Base-by-base conservation (phyloP, 1,284 basidiomycete genomes). In the Dichomitus squalens region DNA sequence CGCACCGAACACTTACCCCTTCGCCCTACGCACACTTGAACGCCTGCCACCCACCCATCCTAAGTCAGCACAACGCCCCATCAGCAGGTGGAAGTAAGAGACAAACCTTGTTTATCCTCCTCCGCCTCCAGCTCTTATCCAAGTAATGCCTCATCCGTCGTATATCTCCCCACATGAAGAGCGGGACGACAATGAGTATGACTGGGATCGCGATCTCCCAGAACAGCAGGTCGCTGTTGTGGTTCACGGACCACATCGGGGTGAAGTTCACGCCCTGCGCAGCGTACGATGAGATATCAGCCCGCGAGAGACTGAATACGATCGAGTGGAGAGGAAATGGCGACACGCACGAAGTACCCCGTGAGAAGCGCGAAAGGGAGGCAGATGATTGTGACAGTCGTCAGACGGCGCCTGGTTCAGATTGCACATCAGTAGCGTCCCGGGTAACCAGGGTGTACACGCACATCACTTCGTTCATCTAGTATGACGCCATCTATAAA, bases 381-480 rank as follows among this genome's bases (percentile, higher is more conserved):
- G 74, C 86, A 90, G 63, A 88, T 83, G 65, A 90, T 85, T 1
- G 86, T 89, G 1, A 81, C 81, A 11, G 87, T 64, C 6, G 85
- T 86, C 41, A 87, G 71, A n/a, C 81, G 78, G 23, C 80, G 79
- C 78, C 77, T 79, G 51, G 4, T n/a, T n/a, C 23, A 20, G 44
- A 44, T 16, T 2, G 7, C 14, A 36, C n/a, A 29, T 52, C 12
- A 46, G 43, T 34, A 25, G 4, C 3, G n/a, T n/a, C n/a, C n/a
- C n/a, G n/a, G n/a, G n/a, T n/a, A 29, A 11, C 11, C 11, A n/a
- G n/a, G 21, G 7, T 18, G 7, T n/a, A 20, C 18, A 71, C 81
- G 49, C 69, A 84, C 86, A 89, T 88, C 38, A 84, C 81, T 66
- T 84, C 76, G 70, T 88, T 89, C 83, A 85, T 88, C 67, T 88